Evolutionary conservation across 306 rosid species (phyloP).

Genomic region (Gastrolobium villosum): DNA sequence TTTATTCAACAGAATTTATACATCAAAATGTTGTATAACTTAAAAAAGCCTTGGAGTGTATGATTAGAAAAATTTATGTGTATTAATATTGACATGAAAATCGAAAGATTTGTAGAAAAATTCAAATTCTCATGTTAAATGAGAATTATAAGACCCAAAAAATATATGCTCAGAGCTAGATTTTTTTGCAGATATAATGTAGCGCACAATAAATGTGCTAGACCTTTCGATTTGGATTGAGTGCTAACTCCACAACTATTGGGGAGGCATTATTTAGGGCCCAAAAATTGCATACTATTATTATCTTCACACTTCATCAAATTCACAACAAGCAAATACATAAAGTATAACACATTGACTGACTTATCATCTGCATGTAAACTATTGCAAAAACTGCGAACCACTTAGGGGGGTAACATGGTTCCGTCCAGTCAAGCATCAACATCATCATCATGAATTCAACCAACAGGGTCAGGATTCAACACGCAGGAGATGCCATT

Average conservation of each 20-base stretch:
- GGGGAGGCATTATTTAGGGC: conserved; percentile 43
- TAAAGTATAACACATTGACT: background rate
- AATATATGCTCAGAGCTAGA: background rate
- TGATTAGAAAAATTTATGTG: too few species aligned
- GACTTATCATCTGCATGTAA: conserved; percentile 26
- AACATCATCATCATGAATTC: conserved; percentile 48
- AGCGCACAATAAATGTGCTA: conserved; percentile 29
- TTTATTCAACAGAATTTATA: too few species aligned
- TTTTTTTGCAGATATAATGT: conserved; percentile 42
- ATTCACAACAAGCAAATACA: conserved; percentile 30
- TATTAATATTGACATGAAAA: too few species aligned
- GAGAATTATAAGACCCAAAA: too few species aligned
- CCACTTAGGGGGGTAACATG: conserved; percentile 29
- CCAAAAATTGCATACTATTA: conserved; percentile 32
- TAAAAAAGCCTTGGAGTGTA: too few species aligned
- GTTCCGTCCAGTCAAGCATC: conserved; percentile 42
- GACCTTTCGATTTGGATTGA: conserved; percentile 48
- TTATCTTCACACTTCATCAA: background rate
- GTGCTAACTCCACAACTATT: conserved; percentile 39
- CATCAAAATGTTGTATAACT: too few species aligned
- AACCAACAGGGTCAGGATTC: conserved; percentile 32
- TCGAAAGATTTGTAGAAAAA: too few species aligned
- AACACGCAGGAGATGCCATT: conserved; percentile 40
- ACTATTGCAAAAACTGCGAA: conserved; percentile 30
- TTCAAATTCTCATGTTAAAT: too few species aligned